These are phyloP conservation scores for Neospora caninum DNA, from an alignment of 169 alveolate genomes.

Conservation along the genomic window DNA sequence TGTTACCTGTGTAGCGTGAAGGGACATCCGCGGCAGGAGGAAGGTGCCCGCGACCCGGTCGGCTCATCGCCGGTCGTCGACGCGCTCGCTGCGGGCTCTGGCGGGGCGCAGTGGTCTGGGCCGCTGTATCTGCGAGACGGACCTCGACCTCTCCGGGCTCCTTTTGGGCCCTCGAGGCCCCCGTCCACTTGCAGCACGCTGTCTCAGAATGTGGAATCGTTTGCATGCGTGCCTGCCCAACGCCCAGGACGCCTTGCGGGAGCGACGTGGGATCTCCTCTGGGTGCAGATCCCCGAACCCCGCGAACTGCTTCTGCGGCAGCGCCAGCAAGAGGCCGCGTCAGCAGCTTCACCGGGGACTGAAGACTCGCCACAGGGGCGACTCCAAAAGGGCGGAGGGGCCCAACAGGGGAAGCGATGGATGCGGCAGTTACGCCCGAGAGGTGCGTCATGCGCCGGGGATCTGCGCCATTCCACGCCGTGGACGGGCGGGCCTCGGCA, in stretches of 20 bases:
- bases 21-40: not conserved
- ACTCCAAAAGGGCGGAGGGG: not conserved
- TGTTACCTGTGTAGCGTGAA: not conserved
- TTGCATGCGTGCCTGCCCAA: not conserved
- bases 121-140: not conserved
- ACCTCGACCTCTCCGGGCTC: too few species aligned
- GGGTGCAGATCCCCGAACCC: not conserved
- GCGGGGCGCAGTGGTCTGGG: not conserved
- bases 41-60: not conserved
- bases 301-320: not conserved
- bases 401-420: not conserved
- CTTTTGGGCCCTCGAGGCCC: too few species aligned
- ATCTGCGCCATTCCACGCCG: not conserved
- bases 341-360: not conserved
- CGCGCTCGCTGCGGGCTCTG: not conserved
- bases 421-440: not conserved
- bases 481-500: not conserved
- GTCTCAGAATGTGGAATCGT: too few species aligned
- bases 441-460: not conserved
- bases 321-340: not conserved
- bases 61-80: not conserved
- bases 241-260: not conserved
- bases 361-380: not conserved
- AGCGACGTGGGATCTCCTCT: not conserved
- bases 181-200: too few species aligned